Evolutionary conservation across 371 early-diverging fungal genomes (phyloP).

Genomic region (Rhizoclosmatium hyalinum): DNA sequence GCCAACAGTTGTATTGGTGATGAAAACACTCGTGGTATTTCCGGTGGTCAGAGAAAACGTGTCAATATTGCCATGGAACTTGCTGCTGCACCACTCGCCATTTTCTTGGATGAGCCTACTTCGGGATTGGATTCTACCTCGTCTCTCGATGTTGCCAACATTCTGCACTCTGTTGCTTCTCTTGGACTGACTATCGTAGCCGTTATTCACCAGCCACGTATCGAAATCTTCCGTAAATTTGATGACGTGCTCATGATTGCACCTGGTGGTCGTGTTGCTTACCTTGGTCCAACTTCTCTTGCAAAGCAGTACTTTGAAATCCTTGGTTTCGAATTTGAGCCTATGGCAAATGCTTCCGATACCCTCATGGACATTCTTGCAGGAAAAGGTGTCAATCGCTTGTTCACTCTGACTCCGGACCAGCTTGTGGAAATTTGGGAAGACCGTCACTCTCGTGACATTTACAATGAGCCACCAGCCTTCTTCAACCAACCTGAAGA

Average conservation of each 20-base stretch:
- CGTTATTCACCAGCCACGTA: conserved; percentile 93
- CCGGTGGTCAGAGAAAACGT: conserved; percentile 91
- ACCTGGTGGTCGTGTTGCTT: conserved; percentile 75
- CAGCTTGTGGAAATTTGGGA: conserved; percentile 48
- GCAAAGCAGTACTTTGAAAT: conserved; percentile 44
- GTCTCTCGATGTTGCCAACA: conserved; percentile 48
- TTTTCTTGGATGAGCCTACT: conserved; percentile 88
- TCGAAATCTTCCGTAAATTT: conserved; percentile 88
- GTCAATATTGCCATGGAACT: conserved; percentile 90
- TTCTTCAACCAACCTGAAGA: conserved; percentile 15
- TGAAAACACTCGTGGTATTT: conserved; percentile 70
- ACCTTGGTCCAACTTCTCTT: conserved; percentile 66
- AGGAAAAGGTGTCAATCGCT: conserved; percentile 36
- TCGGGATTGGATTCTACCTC: conserved; percentile 80
- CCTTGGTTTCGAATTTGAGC: conserved; percentile 42
- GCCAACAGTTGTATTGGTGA: conserved; percentile 73
- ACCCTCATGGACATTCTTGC: conserved; percentile 55
- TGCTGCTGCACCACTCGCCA: conserved; percentile 70
- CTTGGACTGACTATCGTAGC: conserved; percentile 75
- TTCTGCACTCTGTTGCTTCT: conserved; percentile 37
- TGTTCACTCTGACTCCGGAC: conserved; percentile 26
- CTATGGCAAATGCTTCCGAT: conserved; percentile 49
- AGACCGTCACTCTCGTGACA: conserved; percentile 26
- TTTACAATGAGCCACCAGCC: conserved; percentile 26
- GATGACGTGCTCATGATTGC: conserved; percentile 86